A percentile compares a stretch with the other conserved stretches of the same genome.
phyloP scores from a whole-genome alignment of 2,329 filamentous ascomycete species.

The Fusarium nanum region DNA sequence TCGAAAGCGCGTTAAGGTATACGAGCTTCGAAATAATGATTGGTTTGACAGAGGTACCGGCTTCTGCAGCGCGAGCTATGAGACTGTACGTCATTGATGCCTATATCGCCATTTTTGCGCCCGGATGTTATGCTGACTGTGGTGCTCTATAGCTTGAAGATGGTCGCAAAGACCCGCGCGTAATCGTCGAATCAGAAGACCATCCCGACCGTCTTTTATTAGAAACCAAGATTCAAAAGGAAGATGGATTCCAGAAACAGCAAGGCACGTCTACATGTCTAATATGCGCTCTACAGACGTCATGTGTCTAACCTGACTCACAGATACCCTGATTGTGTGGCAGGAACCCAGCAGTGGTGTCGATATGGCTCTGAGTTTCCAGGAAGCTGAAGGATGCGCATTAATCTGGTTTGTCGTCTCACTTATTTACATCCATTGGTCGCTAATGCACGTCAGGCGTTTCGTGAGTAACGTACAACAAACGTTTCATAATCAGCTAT shows the following conservation, averaged over 20 bases:
- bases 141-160: conserved; percentile 60
- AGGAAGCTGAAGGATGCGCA: conserved; percentile 94
- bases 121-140: conserved; percentile 44
- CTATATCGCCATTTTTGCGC: conserved; percentile 20
- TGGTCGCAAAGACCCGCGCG: conserved; percentile 82
- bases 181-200: conserved; percentile 94
- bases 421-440: not conserved
- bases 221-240: conserved; percentile 89
- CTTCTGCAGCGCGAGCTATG: conserved; percentile 85
- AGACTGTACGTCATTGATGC: conserved; percentile 70
- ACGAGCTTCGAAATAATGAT: conserved; percentile 98
- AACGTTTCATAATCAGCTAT: conserved; percentile 70
- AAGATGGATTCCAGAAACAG: conserved; percentile 98
- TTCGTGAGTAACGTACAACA: conserved; percentile 90
- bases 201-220: conserved; percentile 84
- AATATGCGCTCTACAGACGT: conserved; percentile 33
- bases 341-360: conserved; percentile 85
- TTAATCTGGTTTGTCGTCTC: conserved; percentile 79
- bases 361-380: conserved; percentile 98
- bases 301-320: conserved; percentile 45
- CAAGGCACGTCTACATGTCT: conserved; percentile 73
- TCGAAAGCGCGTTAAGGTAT: conserved; percentile 92
- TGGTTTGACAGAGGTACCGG: conserved; percentile 98
- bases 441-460: conserved; percentile 69
- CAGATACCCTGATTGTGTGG: conserved; percentile 98